Percentiles rank a stretch among this genome's conserved stretches.
phyloP scores from a whole-genome alignment of 2,329 filamentous ascomycete genomes.

The Calycina marina region DNA sequence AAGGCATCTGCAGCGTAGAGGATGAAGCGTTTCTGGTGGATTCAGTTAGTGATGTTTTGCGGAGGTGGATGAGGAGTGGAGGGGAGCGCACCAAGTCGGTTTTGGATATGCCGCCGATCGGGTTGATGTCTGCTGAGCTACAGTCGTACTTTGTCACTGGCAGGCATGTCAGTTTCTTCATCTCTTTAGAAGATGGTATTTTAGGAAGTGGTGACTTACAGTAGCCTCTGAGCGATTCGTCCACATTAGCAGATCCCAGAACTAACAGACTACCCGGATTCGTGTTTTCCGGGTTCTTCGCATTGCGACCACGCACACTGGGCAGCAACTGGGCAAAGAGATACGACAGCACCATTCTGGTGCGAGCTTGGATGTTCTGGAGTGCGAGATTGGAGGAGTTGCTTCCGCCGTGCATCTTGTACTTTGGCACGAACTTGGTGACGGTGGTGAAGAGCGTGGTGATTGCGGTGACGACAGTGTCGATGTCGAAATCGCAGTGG shows the following conservation, averaged over 20 bases:
- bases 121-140: constrained; percentile 32
- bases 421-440: constrained; percentile 44
- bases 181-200: too few species aligned
- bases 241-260: constrained; percentile 53
- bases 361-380: constrained; percentile 50
- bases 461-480: constrained; percentile 7
- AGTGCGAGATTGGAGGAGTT: constrained; percentile 35
- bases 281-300: constrained; percentile 5
- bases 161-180: too few species aligned
- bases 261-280: constrained; percentile 46
- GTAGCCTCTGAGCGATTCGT: constrained; percentile 35
- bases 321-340: constrained; percentile 41
- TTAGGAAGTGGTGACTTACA: too few species aligned
- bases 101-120: constrained; percentile 47
- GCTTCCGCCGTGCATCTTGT: constrained; percentile 43
- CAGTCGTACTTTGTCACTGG: too few species aligned
- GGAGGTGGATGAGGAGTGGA: too few species aligned
- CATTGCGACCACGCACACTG: constrained; percentile 39
- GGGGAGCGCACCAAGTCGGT: too few species aligned
- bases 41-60: too few species aligned
- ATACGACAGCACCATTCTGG: constrained; percentile 52
- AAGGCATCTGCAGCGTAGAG: constrained; percentile 45
- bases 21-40: constrained; percentile 62
- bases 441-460: constrained; percentile 37
- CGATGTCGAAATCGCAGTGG: constrained; percentile 50